Conservation (phyloP, 2,329 filamentous ascomycete species). For the Arthrobotrys musiformis region DNA sequence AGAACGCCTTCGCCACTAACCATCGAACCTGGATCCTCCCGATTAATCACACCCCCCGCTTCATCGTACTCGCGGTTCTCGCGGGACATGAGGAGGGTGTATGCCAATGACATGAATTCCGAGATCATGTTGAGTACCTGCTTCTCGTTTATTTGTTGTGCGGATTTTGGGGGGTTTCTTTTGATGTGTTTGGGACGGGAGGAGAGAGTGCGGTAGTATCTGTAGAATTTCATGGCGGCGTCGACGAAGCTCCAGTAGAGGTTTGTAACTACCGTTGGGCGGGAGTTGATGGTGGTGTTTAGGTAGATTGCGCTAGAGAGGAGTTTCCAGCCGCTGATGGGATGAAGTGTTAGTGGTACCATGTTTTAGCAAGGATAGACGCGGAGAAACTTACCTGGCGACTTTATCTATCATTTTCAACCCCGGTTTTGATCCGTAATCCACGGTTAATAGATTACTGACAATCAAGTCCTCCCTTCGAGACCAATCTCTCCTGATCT, state of each 20-base stretch:
- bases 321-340: slow-evolving; percentile 75
- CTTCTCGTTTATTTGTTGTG: slow-evolving; percentile 8
- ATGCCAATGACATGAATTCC: slow-evolving; percentile 58
- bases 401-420: slow-evolving; percentile 57
- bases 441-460: slow-evolving; percentile 56
- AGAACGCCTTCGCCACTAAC: slow-evolving; percentile 77
- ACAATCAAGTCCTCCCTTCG: slow-evolving; percentile 65
- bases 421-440: slow-evolving; percentile 57
- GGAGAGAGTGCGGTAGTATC: slow-evolving; percentile 65
- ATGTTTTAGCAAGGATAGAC: too few species aligned
- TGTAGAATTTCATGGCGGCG: slow-evolving; percentile 78
- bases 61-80: slow-evolving; percentile 41
- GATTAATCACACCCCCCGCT: slow-evolving; percentile 24
- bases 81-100: slow-evolving; percentile 32
- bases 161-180: neutral
- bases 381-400: slow-evolving; percentile 53
- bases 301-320: slow-evolving; percentile 86
- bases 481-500: slow-evolving; percentile 76
- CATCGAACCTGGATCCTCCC: slow-evolving; percentile 62
- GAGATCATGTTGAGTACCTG: slow-evolving; percentile 58
- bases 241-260: slow-evolving; percentile 79
- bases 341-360: slow-evolving; percentile 4
- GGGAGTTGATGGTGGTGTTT: slow-evolving; percentile 80
- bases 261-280: slow-evolving; percentile 76
- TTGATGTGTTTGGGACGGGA: slow-evolving; percentile 68